Percentiles rank a stretch among this genome's conserved stretches.
Conservation (phyloP, 495 filamentous ascomycete species). For the Penicillium canariense region DNA sequence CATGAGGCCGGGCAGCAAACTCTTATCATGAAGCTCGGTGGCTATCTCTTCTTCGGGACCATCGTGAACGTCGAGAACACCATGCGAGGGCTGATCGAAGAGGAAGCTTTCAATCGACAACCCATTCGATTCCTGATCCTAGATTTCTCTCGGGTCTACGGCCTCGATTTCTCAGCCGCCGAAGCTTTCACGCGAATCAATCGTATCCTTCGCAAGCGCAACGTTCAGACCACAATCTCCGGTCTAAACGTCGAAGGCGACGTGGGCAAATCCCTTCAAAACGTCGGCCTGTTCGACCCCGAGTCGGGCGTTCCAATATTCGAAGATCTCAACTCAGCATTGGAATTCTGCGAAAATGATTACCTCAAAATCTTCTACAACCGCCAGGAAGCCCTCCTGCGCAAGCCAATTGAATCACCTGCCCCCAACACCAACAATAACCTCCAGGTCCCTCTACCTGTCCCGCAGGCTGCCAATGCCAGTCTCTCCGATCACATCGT, state of each 20-base stretch:
- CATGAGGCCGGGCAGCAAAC: slow-evolving; percentile 83
- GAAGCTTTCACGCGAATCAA: slow-evolving; percentile 93
- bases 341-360: slow-evolving; percentile 94
- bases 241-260: slow-evolving; percentile 71
- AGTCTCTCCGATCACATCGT: slow-evolving; percentile 48
- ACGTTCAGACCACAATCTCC: slow-evolving; percentile 76
- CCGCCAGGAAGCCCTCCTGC: slow-evolving; percentile 40
- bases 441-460: slow-evolving; percentile 53
- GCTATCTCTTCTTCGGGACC: slow-evolving; percentile 94
- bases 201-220: slow-evolving; percentile 67
- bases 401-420: slow-evolving; percentile 14
- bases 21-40: slow-evolving; percentile 82
- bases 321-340: slow-evolving; percentile 84
- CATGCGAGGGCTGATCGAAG: slow-evolving; percentile 75
- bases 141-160: slow-evolving; percentile 84
- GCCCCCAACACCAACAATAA: slow-evolving; percentile 7
- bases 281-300: slow-evolving; percentile 72
- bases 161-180: slow-evolving; percentile 91
- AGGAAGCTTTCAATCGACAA: slow-evolving; percentile 68
- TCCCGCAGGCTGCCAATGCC: slow-evolving; percentile 15
- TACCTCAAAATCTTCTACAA: slow-evolving; percentile 82
- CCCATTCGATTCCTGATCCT: slow-evolving; percentile 90
- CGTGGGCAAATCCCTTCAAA: slow-evolving; percentile 72
- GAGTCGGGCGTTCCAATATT: slow-evolving; percentile 72
- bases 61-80: slow-evolving; percentile 91